Evolutionary conservation across 164 flowering plant genomes (phyloP), one percentile per base, ranked within the genome.

Genomic region (Magnolia kwangsiensis): DNA sequence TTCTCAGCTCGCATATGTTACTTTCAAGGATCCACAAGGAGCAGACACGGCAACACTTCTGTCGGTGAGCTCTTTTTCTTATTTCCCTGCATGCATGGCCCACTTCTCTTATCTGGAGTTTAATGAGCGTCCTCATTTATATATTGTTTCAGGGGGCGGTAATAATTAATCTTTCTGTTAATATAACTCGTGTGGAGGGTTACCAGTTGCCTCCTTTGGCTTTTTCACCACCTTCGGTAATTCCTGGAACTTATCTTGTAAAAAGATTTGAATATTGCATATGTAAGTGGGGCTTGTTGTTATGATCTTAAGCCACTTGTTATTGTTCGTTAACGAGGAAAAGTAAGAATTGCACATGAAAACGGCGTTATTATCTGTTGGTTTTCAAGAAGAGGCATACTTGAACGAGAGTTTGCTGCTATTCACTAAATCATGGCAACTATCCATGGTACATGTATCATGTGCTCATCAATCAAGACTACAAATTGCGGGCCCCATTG

Each of bases 201-300:
- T 94, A 94, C 76, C 81, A 79, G 81, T 83, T 90, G 78, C 98
- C 98, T 61, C 89, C 92, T 75, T 88, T 77, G 71, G 92, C 87
- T 59, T 65, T 78, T 20, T 64, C 85, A 19, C 67, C 61, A 24
- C 74, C 51, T 50, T 51, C 75, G 83, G 95, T 90, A 87, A 67
- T 24, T 77, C 71, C 27, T 50, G 18, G 7, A 29, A 29, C 51
- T 55, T 49, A 55, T 50, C 29, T 75, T 31, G 16, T 2, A 50
- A 21, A 16, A 27, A 58, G 3, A 45, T 65, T 5, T 65, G 8
- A 23, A 37, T 71, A 31, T 50, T 70, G 11, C 67, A 10, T 69
- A 18, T 76, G 31, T 9, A 67, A 37, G 45, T 37, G 45, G 45
- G 45, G 45, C 45, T 37, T 37, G 45, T 37, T 37, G 7, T 37